Evolutionary conservation across 2,329 filamentous ascomycete genomes (phyloP), one percentile per base, ranked within the genome.

Genomic region (Fusarium verticillioides): DNA sequence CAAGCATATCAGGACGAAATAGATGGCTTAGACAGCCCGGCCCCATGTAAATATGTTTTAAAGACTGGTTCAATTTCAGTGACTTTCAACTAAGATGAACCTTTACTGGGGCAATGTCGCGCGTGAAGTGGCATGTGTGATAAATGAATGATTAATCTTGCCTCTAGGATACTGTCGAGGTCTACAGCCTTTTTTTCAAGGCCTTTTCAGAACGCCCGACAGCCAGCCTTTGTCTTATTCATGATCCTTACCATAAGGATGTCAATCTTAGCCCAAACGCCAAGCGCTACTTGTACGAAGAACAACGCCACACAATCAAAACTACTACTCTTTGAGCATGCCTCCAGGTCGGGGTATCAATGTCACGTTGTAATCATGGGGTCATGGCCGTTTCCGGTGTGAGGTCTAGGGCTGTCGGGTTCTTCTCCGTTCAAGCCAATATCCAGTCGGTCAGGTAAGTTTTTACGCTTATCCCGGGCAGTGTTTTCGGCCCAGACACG

Each of bases 1-100:
- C 82, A 98, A 98, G 89, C 90, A 92, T 79, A 90, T 95, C 82
- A 89, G 92, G 79, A 93, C 93, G 75, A 96, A 96, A 85, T 96
- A 91, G 84, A 82, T 34, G 52, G 62, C 57, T 59, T 39, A 37
- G 36, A 57, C 36, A 54, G 53, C n/a, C 59, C 40, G 53, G 62
- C 60, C 60, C 61, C 60, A 46, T 79, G 78, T 80, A 81, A 71
- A 78, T 79, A 82, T 77, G 68, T 74, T 74, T 65, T 58, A 54
- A 71, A 73, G 62, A 64, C 47, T 70, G 64, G 69, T 70, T 77
- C 47, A 54, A 64, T 69, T 59, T 50, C 37, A 56, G 21, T 57
- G 50, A 36, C 54, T 58, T 39, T 47, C 54, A 52, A 39, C 34
- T 63, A 34, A 18, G 16, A 30, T 13, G 30, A 18, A 21, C 37